Evolutionary conservation across 192 early-diverging fungal species (phyloP).

Genomic region (Backusella tarrabulga): DNA sequence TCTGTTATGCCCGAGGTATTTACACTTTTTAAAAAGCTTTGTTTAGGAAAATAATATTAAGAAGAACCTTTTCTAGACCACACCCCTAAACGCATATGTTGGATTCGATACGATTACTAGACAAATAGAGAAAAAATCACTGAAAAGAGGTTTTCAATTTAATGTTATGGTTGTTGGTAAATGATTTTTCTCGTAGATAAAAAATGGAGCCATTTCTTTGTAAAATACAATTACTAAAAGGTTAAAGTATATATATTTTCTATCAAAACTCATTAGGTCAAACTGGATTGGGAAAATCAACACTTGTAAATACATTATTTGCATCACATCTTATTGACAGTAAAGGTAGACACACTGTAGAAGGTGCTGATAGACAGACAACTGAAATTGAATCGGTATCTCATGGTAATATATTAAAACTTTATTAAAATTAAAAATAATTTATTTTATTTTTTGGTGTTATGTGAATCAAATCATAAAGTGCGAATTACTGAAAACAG

Average conservation of each 20-base stretch:
- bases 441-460: neutral
- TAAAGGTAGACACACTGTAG: slow-evolving; percentile 79
- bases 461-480: neutral
- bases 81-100: slow-evolving; percentile 85
- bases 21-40: neutral
- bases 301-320: slow-evolving; percentile 98
- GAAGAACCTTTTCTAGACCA: slow-evolving; percentile 10
- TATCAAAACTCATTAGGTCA: slow-evolving; percentile 59
- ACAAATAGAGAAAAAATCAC: slow-evolving; percentile 97
- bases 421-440: neutral
- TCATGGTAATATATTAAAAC: slow-evolving; percentile 59
- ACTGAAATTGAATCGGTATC: slow-evolving; percentile 94
- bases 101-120: slow-evolving; percentile 96
- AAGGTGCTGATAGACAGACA: slow-evolving; percentile 87
- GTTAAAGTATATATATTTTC: slow-evolving; percentile 15
- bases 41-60: neutral
- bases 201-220: neutral
- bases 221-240: neutral
- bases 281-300: slow-evolving; percentile 97
- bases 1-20: slow-evolving; percentile 1
- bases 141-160: slow-evolving; percentile 97
- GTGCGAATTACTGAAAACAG: neutral
- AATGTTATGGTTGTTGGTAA: slow-evolving; percentile 97
- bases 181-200: slow-evolving; percentile 10
- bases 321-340: slow-evolving; percentile 93